Evolutionary conservation across 164 flowering plant genomes (phyloP).

Genomic region (Santalum album): DNA sequence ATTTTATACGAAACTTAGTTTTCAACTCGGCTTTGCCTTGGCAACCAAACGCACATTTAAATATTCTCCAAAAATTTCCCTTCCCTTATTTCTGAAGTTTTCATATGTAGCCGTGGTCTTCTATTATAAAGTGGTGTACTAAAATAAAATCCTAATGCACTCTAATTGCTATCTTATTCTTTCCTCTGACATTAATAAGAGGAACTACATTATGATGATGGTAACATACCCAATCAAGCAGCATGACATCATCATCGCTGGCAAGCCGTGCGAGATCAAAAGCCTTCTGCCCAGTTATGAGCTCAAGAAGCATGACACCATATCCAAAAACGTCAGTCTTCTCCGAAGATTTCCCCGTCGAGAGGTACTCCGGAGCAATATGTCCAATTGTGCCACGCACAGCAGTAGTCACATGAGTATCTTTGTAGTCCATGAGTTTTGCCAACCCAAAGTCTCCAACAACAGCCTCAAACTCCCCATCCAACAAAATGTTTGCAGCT

Average conservation of each 20-base stretch:
- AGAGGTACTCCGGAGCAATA: slow-evolving; percentile 3
- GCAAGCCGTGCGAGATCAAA: slow-evolving; percentile 23
- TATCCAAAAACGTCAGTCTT: slow-evolving; percentile 17
- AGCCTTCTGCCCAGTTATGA: slow-evolving; percentile 21
- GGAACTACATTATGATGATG: not conserved
- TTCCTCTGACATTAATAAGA: not conserved
- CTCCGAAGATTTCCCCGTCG: slow-evolving; percentile 2
- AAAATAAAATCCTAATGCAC: too few species aligned
- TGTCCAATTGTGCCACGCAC: slow-evolving; percentile 24
- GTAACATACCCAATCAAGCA: slow-evolving; percentile 17
- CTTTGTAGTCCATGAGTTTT: slow-evolving; percentile 26
- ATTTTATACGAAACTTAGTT: too few species aligned
- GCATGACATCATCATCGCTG: slow-evolving; percentile 20
- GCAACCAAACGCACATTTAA: too few species aligned
- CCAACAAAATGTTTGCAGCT: slow-evolving; percentile 32
- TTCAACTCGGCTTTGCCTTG: too few species aligned
- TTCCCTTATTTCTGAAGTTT: too few species aligned
- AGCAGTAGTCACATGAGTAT: slow-evolving; percentile 30
- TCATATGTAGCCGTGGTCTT: too few species aligned
- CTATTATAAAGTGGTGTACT: too few species aligned
- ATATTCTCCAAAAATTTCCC: too few species aligned
- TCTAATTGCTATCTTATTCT: too few species aligned
- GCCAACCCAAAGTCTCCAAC: slow-evolving; percentile 32
- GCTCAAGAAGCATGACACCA: slow-evolving; percentile 22
- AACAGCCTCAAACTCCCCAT: slow-evolving; percentile 11